Conservation (phyloP, 768 basidiomycete species). For the Chiua virens region DNA sequence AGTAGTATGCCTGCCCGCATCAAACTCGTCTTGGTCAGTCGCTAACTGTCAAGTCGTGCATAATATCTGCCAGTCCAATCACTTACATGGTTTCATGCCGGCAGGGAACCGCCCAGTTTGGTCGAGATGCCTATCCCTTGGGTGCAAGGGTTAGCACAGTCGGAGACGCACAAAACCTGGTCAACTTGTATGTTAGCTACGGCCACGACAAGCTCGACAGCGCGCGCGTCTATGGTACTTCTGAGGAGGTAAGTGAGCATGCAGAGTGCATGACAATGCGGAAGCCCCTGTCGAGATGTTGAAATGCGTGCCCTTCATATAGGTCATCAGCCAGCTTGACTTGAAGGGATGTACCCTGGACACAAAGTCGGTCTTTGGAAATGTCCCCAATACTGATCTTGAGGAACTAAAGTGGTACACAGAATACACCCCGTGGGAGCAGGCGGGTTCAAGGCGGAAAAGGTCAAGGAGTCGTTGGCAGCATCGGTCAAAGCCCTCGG, state of each 20-base stretch:
- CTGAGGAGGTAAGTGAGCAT: slow-evolving; percentile 8
- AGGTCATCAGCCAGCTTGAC: slow-evolving; percentile 17
- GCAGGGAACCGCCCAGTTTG: slow-evolving; percentile 19
- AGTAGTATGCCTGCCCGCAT: slow-evolving; percentile 1
- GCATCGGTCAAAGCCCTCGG: neutral
- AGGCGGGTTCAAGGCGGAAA: neutral
- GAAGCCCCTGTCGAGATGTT: neutral
- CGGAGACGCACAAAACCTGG: slow-evolving; percentile 18
- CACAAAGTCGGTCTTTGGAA: slow-evolving; percentile 14
- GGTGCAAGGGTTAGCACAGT: slow-evolving; percentile 12
- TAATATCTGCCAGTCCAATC: neutral
- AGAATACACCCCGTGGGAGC: slow-evolving; percentile 35
- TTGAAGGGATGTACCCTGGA: slow-evolving; percentile 18
- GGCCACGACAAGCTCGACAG: slow-evolving; percentile 15
- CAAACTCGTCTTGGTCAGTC: slow-evolving; percentile 9
- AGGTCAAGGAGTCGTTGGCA: neutral
- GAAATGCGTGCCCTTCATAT: neutral
- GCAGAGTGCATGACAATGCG: too few relatives aligned
- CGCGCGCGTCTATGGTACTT: slow-evolving; percentile 10
- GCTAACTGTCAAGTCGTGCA: neutral
- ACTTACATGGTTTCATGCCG: neutral
- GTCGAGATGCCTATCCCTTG: slow-evolving; percentile 3
- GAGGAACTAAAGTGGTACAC: neutral
- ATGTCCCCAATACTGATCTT: neutral
- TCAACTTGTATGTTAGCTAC: slow-evolving; percentile 16